Conservation (phyloP, 306 rosid genomes). For the Medicago truncatula region DNA sequence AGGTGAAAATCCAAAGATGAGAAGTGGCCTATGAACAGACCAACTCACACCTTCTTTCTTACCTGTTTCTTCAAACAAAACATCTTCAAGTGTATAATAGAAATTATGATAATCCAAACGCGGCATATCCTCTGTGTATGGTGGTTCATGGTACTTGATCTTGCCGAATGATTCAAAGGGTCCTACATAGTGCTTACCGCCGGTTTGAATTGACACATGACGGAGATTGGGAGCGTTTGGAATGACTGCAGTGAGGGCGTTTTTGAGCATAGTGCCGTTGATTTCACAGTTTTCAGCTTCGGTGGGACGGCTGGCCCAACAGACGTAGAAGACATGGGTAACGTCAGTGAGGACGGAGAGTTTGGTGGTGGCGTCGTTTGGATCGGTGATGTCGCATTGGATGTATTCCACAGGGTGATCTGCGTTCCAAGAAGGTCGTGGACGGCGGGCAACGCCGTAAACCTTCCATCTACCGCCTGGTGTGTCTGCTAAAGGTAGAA, state of each 20-base stretch:
- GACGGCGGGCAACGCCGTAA: too few relatives aligned
- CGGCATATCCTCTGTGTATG: conserved; percentile 73
- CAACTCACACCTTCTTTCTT: conserved; percentile 61
- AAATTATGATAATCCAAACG: conserved; percentile 59
- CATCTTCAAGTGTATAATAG: conserved; percentile 62
- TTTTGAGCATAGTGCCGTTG: conserved; percentile 65
- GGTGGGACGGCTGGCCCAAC: conserved; percentile 58
- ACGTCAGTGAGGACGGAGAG: conserved; percentile 66
- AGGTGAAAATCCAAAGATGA: conserved; percentile 72
- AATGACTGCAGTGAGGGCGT: conserved; percentile 58
- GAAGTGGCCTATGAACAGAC: conserved; percentile 64
- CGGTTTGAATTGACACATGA: conserved; percentile 77
- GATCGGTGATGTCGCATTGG: conserved; percentile 73
- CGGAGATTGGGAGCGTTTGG: conserved; percentile 71
- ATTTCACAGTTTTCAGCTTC: conserved; percentile 60
- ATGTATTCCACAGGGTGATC: too few relatives aligned
- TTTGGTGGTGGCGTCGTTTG: conserved; percentile 55
- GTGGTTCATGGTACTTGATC: conserved; percentile 56
- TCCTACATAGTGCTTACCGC: conserved; percentile 66
- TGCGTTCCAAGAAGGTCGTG: too few relatives aligned
- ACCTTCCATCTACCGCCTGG: too few relatives aligned
- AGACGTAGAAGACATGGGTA: conserved; percentile 73
- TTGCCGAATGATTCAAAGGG: conserved; percentile 50
- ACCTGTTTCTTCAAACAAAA: conserved; percentile 54
- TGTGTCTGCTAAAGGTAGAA: too few relatives aligned